Conservation (phyloP, 257 asterid genomes). For the Thymus mandschuricus region DNA sequence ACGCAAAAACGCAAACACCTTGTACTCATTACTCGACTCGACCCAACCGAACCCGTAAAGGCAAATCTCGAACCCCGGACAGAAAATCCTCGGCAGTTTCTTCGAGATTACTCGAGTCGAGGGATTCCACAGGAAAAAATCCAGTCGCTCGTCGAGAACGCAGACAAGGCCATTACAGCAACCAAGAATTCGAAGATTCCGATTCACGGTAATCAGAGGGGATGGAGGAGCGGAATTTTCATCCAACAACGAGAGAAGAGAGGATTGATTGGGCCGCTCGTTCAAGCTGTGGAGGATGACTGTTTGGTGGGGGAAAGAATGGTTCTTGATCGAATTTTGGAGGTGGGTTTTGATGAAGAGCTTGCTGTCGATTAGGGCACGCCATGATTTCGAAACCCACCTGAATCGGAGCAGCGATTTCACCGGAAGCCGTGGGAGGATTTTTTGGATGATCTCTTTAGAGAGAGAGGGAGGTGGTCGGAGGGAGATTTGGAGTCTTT, state of each 20-base stretch:
- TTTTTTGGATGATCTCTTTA: constrained; percentile 32
- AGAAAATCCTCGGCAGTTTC: background rate
- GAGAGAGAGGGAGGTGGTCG: constrained; percentile 22
- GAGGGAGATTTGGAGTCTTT: too few relatives aligned
- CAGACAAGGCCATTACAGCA: too few relatives aligned
- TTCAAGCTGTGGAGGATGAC: background rate
- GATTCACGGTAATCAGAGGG: background rate
- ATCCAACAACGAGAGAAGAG: background rate
- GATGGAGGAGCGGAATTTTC: background rate
- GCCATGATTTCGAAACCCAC: constrained; percentile 45
- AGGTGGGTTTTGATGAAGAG: constrained; percentile 36
- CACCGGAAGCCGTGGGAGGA: constrained; percentile 43
- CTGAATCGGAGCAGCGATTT: constrained; percentile 37
- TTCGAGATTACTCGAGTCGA: background rate
- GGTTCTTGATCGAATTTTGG: background rate
- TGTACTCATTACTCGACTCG: background rate
- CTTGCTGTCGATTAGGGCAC: constrained; percentile 24
- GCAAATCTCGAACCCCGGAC: too few relatives aligned
- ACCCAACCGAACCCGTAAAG: background rate
- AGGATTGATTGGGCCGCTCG: background rate
- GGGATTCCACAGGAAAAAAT: background rate
- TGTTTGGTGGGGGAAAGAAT: background rate
- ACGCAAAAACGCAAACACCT: background rate
- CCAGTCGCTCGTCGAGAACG: background rate
- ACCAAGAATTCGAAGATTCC: background rate